Base-by-base conservation (phyloP, 805 yeast genomes). In the Pichia exigua region DNA sequence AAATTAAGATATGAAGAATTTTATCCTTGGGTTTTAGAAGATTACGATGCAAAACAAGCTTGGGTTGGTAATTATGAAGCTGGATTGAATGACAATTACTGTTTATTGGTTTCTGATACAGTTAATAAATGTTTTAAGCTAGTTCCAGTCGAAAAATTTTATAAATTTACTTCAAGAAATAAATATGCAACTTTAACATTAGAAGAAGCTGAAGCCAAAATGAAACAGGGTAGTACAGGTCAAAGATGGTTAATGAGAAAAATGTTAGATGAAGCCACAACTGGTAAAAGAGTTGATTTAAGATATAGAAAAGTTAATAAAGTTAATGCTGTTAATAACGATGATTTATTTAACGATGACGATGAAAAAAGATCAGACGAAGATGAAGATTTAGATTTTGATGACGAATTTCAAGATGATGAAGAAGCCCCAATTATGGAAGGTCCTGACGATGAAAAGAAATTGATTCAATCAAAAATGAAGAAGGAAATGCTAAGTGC, bases 381-480 rank as follows among this genome's bases (percentile, higher is more conserved):
- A 57, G 61, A 58, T 21, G 97, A 91, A 57, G 97, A 90, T 63
- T 71, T 94, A 61, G 99, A 92, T 69, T 92, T 76, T 62, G 97
- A 94, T 59, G 98, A 94, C 66, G 97, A 91, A 66, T 94, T 94
- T 69, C 97, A 94, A 27, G 99, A 94, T 67, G 99, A 94, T 66
- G 99, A 94, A 71, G 99, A 92, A 66, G 98, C 98, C 1, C 99
- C 99, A 28, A 87, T 94, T 53, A 81, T 92, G 75, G 98, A 92
- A 62, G 97, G 97, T 45, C 82, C 91, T 55, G 98, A 92, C 63
- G 97, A 94, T 62, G 98, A 94, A 63, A 87, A 88, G 65, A 90
- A 86, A 65, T 86, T 89, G 56, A 86, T 90, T 48, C 97, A 94
- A 67, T 79, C 76, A 58, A 83, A 87, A 60, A 83, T 88, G 65